Evolutionary conservation across 257 asterid species (phyloP), one percentile per base, ranked within the genome.

Genomic region (Capsicum chinense): DNA sequence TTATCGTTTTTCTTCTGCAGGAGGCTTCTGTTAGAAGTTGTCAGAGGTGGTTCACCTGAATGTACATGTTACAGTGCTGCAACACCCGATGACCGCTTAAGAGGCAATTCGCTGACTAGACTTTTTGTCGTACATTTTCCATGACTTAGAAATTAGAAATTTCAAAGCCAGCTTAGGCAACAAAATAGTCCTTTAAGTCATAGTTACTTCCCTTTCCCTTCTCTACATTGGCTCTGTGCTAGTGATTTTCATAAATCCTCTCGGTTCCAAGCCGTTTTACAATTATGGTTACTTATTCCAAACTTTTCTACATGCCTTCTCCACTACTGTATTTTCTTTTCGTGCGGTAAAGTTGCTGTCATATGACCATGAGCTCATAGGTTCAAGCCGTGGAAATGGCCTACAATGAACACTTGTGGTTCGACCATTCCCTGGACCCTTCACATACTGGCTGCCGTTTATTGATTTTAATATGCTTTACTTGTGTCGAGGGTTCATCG

Each of bases 101-200:
- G 33, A 26, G 33, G 33, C 33, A 56, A 63, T 39, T 76, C 47
- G 74, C 88, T 80, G 83, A 85, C 82, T 42, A 73, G 56, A 80
- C 82, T 48, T 80, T 66, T 87, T 83, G 84, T 69, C 54, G 81
- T 67, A 83, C 42, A 83, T 83, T 85, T 76, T 4, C 17, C 39
- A 62, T 82, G 83, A 85, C 85, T 66, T 71, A 85, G 90, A 80
- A 83, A 63, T 68, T 88, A 66, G 79, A 67, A 35, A 60, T 83
- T 68, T 66, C 9, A 68, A 37, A 68, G 80, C 50, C 85, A 83
- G 62, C 69, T 68, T 54, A 83, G 57, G 68, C 35, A 67, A 54
- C 50, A 62, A 26, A 16, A 50, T 76, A 50, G 62, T 50, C 52
- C 81, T 76, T 39, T 26, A 52, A 14, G 1, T 26, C 26, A 26